Evolutionary conservation across 768 basidiomycete genomes (phyloP), one percentile per base, ranked within the genome.

Genomic region (Cyclocybe cylindracea): DNA sequence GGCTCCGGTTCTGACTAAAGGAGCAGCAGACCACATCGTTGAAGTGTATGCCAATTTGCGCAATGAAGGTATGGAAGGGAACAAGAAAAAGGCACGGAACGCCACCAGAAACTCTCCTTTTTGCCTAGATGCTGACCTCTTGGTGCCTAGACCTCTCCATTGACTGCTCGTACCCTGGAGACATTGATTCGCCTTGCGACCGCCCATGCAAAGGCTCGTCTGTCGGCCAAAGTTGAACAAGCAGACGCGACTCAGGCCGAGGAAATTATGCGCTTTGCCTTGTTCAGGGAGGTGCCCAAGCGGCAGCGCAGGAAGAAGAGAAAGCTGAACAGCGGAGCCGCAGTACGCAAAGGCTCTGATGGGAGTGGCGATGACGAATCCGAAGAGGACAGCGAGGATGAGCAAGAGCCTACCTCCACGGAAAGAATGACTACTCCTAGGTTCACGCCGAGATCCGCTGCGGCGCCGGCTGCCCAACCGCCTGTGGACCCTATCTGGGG

Each of bases 151-250:
- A 99, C 97, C 4, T 91, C 96, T 4, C 97, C 97, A 8, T 74
- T 99, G 60, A 99, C 97, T 2, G 96, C 97, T 14, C 95, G 97
- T 80, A 97, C 97, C 3, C 85, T 99, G 53, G 97, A 99, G 71
- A 99, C 97, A 0, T 81, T 99, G 43, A 99, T 99, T 69, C 97
- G 97, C 77, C 82, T 99, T 7, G 85, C 97, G 4, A 99, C 96
- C 13, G 97, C 97, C 1, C 97, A 99, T 70, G 97, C 97, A 40
- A 99, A 99, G 70, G 85, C 94, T 11, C 86, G 96, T 14, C 78
- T 99, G 7, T 95, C 94, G 7, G 53, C 82, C 39, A 89, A 89
- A 58, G 91, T 99, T 9, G 85, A 91, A 61, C 82, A 87, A 64
- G 73, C 76, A 2, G 97, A 99, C 72, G 94, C 97, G 13, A 79